phyloP scores from a whole-genome alignment of 192 early-diverging fungal genomes.

The Linnemannia schmuckeri region DNA sequence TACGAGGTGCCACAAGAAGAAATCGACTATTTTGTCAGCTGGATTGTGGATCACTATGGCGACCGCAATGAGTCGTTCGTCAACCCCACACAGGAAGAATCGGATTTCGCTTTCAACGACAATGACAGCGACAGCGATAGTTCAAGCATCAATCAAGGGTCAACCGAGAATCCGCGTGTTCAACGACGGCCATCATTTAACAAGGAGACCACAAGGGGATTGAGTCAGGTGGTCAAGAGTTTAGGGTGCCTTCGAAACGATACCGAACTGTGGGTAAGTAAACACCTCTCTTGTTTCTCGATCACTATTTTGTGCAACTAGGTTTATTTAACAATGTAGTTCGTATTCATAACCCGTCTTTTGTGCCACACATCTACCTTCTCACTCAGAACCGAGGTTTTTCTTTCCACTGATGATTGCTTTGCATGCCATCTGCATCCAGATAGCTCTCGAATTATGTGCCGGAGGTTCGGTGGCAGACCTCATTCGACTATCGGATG shows the following conservation, averaged over 20 bases:
- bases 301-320: too few species aligned
- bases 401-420: neutral
- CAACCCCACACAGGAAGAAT: neutral
- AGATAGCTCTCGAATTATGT: constrained; percentile 40
- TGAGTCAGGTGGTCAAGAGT: constrained; percentile 33
- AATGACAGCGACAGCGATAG: neutral
- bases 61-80: neutral
- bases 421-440: neutral
- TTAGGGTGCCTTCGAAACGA: constrained; percentile 32
- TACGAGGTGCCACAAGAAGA: constrained; percentile 8
- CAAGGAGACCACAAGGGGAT: neutral
- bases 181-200: neutral
- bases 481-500: constrained; percentile 44
- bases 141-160: neutral
- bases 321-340: too few species aligned
- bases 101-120: neutral
- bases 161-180: neutral
- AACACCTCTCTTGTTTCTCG: neutral
- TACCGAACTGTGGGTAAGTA: constrained; percentile 42
- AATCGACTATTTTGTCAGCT: constrained; percentile 37
- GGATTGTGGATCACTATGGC: constrained; percentile 33
- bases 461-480: constrained; percentile 43
- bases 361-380: neutral
- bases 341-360: neutral
- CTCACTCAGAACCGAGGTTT: neutral